These are phyloP conservation scores for Phytophthora kernoviae DNA, from an alignment of 352 stramenopile species.

Conservation along the genomic window DNA sequence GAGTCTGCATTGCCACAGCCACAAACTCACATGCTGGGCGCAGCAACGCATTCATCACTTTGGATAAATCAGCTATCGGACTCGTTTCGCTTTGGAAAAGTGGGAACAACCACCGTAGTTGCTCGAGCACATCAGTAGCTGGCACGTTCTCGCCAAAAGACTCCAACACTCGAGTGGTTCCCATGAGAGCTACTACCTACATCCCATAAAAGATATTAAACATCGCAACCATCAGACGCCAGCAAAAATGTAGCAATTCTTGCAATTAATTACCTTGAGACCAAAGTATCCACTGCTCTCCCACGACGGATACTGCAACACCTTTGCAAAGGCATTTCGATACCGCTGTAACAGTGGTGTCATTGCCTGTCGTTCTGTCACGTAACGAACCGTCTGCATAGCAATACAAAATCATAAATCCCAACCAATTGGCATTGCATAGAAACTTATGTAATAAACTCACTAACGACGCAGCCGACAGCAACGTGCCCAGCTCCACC, in stretches of 20 bases:
- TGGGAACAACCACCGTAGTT: slow-evolving; percentile 59
- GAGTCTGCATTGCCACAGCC: slow-evolving; percentile 70
- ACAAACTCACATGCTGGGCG: slow-evolving; percentile 65
- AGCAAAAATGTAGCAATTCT: not conserved
- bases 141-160: slow-evolving; percentile 57
- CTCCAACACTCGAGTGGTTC: slow-evolving; percentile 63
- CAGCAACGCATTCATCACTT: slow-evolving; percentile 55
- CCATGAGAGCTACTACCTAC: slow-evolving; percentile 74
- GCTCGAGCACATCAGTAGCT: slow-evolving; percentile 37
- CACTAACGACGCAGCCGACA: slow-evolving; percentile 69
- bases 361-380: slow-evolving; percentile 74
- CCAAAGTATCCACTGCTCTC: slow-evolving; percentile 38
- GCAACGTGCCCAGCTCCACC: slow-evolving; percentile 68
- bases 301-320: slow-evolving; percentile 63
- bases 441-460: not conserved
- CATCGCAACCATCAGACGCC: slow-evolving; percentile 4
- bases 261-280: slow-evolving; percentile 39
- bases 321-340: slow-evolving; percentile 46
- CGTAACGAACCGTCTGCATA: slow-evolving; percentile 69
- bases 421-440: not conserved
- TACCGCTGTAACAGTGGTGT: slow-evolving; percentile 57
- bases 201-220: slow-evolving; percentile 30
- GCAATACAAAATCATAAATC: not conserved
- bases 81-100: slow-evolving; percentile 44
- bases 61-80: slow-evolving; percentile 12